A percentile compares a stretch with the other conserved stretches of the same genome.
Conservation (phyloP, 225 moss, liverwort and hornwort genomes). For the Antitrichia curtipendula region DNA sequence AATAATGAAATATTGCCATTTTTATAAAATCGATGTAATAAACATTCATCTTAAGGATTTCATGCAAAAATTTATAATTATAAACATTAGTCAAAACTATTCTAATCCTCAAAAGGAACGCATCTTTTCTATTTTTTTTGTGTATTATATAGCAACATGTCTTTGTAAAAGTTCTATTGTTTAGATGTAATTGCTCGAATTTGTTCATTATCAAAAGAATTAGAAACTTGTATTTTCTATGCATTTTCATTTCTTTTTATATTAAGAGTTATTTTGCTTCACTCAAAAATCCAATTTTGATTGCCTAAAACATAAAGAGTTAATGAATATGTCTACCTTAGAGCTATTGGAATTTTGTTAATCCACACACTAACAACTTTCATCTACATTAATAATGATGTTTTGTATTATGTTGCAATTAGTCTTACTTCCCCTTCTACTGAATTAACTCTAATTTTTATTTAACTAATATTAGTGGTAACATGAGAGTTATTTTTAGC, state of each 20-base stretch:
- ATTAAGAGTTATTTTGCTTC: neutral
- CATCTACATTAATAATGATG: neutral
- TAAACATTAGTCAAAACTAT: no score
- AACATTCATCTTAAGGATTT: neutral
- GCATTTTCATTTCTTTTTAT: neutral
- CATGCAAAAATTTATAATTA: no score
- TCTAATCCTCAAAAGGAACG: no score
- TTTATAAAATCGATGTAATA: neutral
- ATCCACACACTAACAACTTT: neutral
- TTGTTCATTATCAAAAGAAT: neutral
- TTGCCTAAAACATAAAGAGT: fast-evolving
- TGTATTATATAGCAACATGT: neutral
- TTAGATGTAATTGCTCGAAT: neutral
- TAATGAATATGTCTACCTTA: neutral
- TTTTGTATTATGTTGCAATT: neutral
- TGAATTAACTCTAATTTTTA: no score
- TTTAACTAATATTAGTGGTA: neutral
- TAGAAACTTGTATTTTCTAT: neutral
- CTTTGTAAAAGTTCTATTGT: no score
- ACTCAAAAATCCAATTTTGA: neutral
- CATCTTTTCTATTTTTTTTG: neutral
- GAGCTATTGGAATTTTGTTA: neutral
- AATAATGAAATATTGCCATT: neutral
- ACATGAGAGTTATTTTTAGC: no score
- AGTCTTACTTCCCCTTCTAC: neutral